A percentile compares a stretch with the other conserved stretches of the same genome.
These are phyloP conservation scores for Penicillium coprophilum DNA, from an alignment of 495 filamentous ascomycete species.

Conservation along the genomic window DNA sequence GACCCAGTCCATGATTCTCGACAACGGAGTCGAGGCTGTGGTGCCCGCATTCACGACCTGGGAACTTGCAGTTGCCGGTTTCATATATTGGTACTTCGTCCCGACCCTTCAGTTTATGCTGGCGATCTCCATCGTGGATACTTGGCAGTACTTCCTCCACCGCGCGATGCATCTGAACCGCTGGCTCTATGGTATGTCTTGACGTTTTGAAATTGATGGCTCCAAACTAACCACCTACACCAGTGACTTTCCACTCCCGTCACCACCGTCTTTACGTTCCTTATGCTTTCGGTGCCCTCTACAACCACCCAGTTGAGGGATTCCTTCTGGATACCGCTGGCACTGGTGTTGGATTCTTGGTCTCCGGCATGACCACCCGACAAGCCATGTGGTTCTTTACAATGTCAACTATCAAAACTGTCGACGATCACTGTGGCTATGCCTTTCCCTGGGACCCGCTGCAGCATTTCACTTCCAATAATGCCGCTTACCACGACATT, in stretches of 20 bases:
- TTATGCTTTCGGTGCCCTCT: constrained; percentile 94
- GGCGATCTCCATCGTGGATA: constrained; percentile 77
- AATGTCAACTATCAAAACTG: constrained; percentile 84
- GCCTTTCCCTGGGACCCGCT: constrained; percentile 92
- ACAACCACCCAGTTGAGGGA: constrained; percentile 89
- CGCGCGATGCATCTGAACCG: constrained; percentile 92
- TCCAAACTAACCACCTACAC: constrained; percentile 17
- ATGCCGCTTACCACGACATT: constrained; percentile 93
- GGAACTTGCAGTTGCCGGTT: constrained; percentile 72
- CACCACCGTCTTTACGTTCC: constrained; percentile 97
- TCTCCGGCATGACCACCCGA: constrained; percentile 71
- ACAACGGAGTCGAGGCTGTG: constrained; percentile 33
- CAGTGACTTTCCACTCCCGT: constrained; percentile 85
- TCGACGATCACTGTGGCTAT: constrained; percentile 97
- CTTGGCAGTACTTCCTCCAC: constrained; percentile 97
- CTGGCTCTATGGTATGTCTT: constrained; percentile 92
- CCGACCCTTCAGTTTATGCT: constrained; percentile 72
- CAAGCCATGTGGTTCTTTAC: constrained; percentile 86
- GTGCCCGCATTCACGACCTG: constrained; percentile 52
- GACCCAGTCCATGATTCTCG: constrained; percentile 35
- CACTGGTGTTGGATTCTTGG: constrained; percentile 75
- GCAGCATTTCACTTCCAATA: constrained; percentile 87
- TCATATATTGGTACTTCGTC: constrained; percentile 75
- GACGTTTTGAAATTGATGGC: neutral
- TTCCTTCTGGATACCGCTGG: constrained; percentile 91